A percentile compares a stretch with the other conserved stretches of the same genome.
These are phyloP conservation scores for Orbilia javanica DNA, from an alignment of 2,329 filamentous ascomycete genomes.

Conservation along the genomic window DNA sequence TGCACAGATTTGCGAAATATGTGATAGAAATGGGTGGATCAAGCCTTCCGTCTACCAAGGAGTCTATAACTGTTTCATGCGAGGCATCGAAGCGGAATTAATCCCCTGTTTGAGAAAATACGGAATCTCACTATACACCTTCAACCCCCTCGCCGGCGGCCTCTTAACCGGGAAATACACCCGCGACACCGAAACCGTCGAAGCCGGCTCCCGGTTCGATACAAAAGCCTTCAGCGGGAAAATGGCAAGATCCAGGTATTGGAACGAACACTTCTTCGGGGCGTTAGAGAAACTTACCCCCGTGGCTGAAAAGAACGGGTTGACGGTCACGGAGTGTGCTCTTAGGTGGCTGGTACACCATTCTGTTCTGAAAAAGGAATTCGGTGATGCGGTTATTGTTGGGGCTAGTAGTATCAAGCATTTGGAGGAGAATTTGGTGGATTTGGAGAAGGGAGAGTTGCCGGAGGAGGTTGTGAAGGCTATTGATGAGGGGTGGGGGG, in stretches of 20 bases:
- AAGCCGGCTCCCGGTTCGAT: constrained; percentile 63
- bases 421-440: constrained; percentile 71
- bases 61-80: constrained; percentile 86
- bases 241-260: constrained; percentile 77
- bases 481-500: constrained; percentile 81
- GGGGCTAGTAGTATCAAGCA: constrained; percentile 72
- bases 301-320: constrained; percentile 75
- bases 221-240: constrained; percentile 73
- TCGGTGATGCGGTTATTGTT: constrained; percentile 72
- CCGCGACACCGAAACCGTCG: constrained; percentile 67
- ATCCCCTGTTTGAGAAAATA: constrained; percentile 80
- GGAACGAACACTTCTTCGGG: constrained; percentile 76
- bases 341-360: constrained; percentile 80
- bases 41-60: constrained; percentile 86
- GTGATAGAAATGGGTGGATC: constrained; percentile 84
- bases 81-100: constrained; percentile 80
- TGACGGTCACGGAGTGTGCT: constrained; percentile 79
- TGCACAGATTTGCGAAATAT: constrained; percentile 83
- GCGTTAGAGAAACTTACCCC: constrained; percentile 77
- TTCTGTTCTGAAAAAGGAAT: constrained; percentile 69
- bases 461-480: constrained; percentile 82
- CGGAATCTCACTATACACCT: constrained; percentile 81
- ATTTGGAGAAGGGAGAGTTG: constrained; percentile 77
- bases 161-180: constrained; percentile 82
- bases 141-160: constrained; percentile 85